Percentiles rank a stretch among this genome's conserved stretches.
These are phyloP conservation scores for Trichosanthes truncata DNA, from an alignment of 306 rosid genomes.

Conservation along the genomic window DNA sequence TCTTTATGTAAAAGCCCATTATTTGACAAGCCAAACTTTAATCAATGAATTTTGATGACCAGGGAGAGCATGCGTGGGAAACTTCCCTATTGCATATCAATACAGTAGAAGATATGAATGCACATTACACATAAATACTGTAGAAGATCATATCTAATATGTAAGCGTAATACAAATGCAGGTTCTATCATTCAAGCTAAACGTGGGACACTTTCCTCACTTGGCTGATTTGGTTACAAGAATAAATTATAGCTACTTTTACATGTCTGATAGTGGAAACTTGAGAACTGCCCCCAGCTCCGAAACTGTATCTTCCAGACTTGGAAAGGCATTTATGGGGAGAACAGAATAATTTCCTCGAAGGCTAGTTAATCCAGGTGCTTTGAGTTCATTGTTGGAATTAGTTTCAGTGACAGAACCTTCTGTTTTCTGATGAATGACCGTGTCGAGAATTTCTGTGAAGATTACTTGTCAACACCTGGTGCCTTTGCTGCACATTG, in stretches of 20 bases:
- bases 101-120: not conserved
- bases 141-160: not conserved
- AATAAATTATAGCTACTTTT: constrained; percentile 85
- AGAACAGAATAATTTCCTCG: constrained; percentile 25
- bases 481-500: not conserved
- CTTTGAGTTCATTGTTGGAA: not conserved
- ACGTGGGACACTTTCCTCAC: constrained; percentile 95
- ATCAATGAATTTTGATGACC: not conserved
- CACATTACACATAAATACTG: not conserved
- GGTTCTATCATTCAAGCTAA: constrained; percentile 92
- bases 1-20: not conserved
- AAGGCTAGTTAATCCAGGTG: not conserved
- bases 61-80: not conserved
- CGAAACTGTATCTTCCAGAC: constrained; percentile 41
- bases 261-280: constrained; percentile 88
- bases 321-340: constrained; percentile 38
- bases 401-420: not conserved
- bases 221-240: constrained; percentile 91
- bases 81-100: not conserved
- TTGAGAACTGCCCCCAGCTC: constrained; percentile 57
- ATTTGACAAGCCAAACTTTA: not conserved
- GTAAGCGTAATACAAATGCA: constrained; percentile 22
- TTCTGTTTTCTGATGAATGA: not conserved
- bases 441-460: not conserved
- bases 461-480: not conserved